Conservation (phyloP, 768 basidiomycete genomes). For the Ramaria sp. region DNA sequence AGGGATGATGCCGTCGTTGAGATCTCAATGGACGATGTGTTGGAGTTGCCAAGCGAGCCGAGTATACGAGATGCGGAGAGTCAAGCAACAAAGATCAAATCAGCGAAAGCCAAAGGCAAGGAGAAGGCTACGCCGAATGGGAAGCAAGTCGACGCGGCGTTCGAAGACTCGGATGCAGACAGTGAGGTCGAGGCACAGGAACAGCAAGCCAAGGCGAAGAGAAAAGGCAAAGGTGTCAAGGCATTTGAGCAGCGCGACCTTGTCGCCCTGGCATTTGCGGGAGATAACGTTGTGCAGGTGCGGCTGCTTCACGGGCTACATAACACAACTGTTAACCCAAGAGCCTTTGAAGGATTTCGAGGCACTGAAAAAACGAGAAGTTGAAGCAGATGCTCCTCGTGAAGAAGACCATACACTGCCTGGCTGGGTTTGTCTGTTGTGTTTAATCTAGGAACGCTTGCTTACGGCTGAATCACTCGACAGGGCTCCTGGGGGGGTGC, state of each 20-base stretch:
- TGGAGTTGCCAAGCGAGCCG: slow-evolving; percentile 20
- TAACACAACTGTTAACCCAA: neutral
- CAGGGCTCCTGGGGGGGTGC: slow-evolving; percentile 85
- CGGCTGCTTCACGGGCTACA: slow-evolving; percentile 13
- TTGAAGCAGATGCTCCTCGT: slow-evolving; percentile 77
- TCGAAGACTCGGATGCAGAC: slow-evolving; percentile 39
- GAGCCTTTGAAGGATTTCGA: slow-evolving; percentile 59
- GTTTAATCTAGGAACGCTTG: neutral
- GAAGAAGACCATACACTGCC: slow-evolving; percentile 85
- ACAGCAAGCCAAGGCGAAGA: slow-evolving; percentile 27
- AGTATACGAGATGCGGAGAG: slow-evolving; percentile 15
- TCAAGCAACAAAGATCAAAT: slow-evolving; percentile 15
- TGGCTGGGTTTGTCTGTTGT: slow-evolving; percentile 69
- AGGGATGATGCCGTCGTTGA: slow-evolving; percentile 73
- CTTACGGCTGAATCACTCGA: neutral
- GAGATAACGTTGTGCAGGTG: slow-evolving; percentile 91
- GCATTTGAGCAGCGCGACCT: slow-evolving; percentile 88
- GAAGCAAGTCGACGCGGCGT: slow-evolving; percentile 21
- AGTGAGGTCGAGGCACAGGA: slow-evolving; percentile 70
- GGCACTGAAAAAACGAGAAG: slow-evolving; percentile 70
- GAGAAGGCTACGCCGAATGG: slow-evolving; percentile 7
- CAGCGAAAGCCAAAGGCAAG: neutral
- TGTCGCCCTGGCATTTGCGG: slow-evolving; percentile 91
- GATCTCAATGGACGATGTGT: slow-evolving; percentile 48
- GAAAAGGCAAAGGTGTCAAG: slow-evolving; percentile 38